Percentiles rank a stretch among this genome's conserved stretches.
Evolutionary conservation across 2,329 filamentous ascomycete genomes (phyloP).

Genomic region (Metarhizium sp.): DNA sequence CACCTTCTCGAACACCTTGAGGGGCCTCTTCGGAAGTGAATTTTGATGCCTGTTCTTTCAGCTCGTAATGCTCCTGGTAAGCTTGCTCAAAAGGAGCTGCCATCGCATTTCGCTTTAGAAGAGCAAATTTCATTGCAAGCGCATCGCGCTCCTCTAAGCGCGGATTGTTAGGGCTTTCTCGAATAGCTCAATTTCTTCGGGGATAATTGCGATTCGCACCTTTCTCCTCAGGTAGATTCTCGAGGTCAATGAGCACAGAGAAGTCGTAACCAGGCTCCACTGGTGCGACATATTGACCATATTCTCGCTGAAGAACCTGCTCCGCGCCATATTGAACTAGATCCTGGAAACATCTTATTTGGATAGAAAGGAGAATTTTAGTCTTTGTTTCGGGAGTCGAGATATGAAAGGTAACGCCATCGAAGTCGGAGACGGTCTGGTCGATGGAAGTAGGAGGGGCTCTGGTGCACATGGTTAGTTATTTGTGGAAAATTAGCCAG

Average conservation of each 20-base stretch:
- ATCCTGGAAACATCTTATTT: conserved; percentile 91
- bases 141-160: conserved; percentile 69
- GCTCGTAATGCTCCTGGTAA: conserved; percentile 80
- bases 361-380: conserved; percentile 88
- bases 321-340: conserved; percentile 89
- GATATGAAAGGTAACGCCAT: conserved; percentile 97
- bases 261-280: conserved; percentile 94
- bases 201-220: conserved; percentile 31
- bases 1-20: conserved; percentile 80
- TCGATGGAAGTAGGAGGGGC: conserved; percentile 83
- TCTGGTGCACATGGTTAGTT: conserved; percentile 42
- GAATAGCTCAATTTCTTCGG: not conserved
- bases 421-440: conserved; percentile 97
- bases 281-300: conserved; percentile 79
- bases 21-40: conserved; percentile 93
- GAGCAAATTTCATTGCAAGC: conserved; percentile 74
- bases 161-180: conserved; percentile 5
- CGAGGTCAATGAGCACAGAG: conserved; percentile 81
- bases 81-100: conserved; percentile 96
- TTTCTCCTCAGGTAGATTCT: conserved; percentile 73
- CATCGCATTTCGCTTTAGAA: conserved; percentile 98
- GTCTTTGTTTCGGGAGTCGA: conserved; percentile 91
- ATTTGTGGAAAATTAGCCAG: not conserved
- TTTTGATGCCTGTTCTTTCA: conserved; percentile 81
- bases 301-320: conserved; percentile 86